Base-by-base conservation (phyloP, 371 early-diverging fungal species). In the Phascolomyces articulosus region DNA sequence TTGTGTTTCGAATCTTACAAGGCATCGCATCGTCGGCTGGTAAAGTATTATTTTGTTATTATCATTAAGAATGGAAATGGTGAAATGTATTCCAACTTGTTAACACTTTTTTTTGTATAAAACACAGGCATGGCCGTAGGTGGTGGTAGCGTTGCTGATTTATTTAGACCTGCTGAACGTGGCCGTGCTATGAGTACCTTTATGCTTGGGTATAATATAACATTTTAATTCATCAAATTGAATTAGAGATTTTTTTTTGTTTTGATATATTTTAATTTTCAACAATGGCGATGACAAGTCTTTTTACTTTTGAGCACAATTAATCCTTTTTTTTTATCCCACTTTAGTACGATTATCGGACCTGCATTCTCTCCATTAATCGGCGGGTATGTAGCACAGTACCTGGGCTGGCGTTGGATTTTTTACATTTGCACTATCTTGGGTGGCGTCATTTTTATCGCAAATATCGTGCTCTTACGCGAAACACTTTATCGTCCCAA, bases 321-420 rank as follows among this genome's bases (percentile, higher is more conserved):
- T 20, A 23, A 51, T 23, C 1, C 18, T 51, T 16, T 8, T 26
- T 18, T 51, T 28, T 40, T n/a, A n/a, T n/a, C n/a, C n/a, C n/a
- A 51, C 41, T 16, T 16, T 55, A 84, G 87, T 4, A 77, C 83
- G 11, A 64, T 84, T 53, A 55, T 85, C 15, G 87, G 88, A 0
- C 87, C 88, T 20, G 75, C 82, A 23, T 59, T 85, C 51, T 83
- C 82, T 0, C 88, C 88, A 3, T 62, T 85, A 34, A 68, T 85
- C 13, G 87, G 87, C 23, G 87, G 87, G 0, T 86, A 80, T 47
- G 66, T 85, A 18, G 77, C 75, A 18, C 75, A 85, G 62, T 78
- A 71, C 44, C 59, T 79, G 2, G 84, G 83, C 4, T 87, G 87
- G 86, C 83, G 82, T 6, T 85, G 84, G 84, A 80, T 81, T 40